A percentile compares a stretch with the other conserved stretches of the same genome.
These are phyloP conservation scores for Phyllosticta citrichinensis DNA, from an alignment of 2,329 filamentous ascomycete species.

Conservation along the genomic window DNA sequence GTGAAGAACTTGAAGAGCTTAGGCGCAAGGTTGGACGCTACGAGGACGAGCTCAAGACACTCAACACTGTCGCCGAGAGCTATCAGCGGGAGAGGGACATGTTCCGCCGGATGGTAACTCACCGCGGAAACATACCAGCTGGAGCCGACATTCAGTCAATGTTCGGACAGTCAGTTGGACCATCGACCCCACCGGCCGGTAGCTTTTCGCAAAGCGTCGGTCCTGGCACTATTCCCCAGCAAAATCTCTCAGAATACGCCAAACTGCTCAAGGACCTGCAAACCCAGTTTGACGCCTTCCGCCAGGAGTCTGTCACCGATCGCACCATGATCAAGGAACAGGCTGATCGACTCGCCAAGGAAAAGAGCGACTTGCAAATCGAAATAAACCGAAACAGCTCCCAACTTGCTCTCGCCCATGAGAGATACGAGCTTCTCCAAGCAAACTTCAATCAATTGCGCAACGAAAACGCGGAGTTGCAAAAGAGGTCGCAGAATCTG, in stretches of 20 bases:
- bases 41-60: slow-evolving; percentile 74
- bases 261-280: slow-evolving; percentile 81
- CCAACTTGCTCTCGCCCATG: slow-evolving; percentile 69
- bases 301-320: slow-evolving; percentile 74
- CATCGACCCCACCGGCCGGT: slow-evolving; percentile 39
- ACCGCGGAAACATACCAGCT: slow-evolving; percentile 52
- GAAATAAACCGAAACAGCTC: slow-evolving; percentile 73
- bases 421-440: slow-evolving; percentile 82
- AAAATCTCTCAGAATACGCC: slow-evolving; percentile 59
- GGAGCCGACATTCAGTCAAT: slow-evolving; percentile 54
- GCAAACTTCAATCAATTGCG: slow-evolving; percentile 78
- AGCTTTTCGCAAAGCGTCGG: slow-evolving; percentile 24
- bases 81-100: slow-evolving; percentile 95
- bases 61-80: slow-evolving; percentile 77
- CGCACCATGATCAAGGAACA: slow-evolving; percentile 76
- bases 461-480: slow-evolving; percentile 73
- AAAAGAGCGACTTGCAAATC: slow-evolving; percentile 72
- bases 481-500: slow-evolving; percentile 67
- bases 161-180: slow-evolving; percentile 62
- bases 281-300: slow-evolving; percentile 78
- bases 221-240: slow-evolving; percentile 32
- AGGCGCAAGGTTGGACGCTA: slow-evolving; percentile 66
- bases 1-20: slow-evolving; percentile 63
- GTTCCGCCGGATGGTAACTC: slow-evolving; percentile 88
- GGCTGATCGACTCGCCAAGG: slow-evolving; percentile 66